Conservation (phyloP, 768 basidiomycete species). For the Phanerochaete carnosa region DNA sequence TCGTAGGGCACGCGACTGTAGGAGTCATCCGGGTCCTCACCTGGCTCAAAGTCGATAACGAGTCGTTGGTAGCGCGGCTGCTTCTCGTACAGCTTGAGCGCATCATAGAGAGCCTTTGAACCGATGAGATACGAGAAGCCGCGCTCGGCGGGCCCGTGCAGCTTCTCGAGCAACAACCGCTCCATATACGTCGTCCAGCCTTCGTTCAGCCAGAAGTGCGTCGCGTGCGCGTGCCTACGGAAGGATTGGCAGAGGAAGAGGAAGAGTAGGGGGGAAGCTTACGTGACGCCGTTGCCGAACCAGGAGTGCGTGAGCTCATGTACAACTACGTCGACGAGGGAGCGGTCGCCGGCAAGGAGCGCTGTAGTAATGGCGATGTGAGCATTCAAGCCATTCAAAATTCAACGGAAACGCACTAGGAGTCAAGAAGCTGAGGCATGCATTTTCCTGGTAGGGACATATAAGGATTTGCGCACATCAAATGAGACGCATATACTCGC, state of each 20-base stretch:
- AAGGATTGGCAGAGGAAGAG: background rate
- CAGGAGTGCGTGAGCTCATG: conserved; percentile 87
- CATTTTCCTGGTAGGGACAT: conserved; percentile 68
- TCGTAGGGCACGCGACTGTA: conserved; percentile 79
- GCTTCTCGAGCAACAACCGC: conserved; percentile 64
- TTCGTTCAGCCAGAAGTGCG: conserved; percentile 89
- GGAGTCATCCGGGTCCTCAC: conserved; percentile 78
- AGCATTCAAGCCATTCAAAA: background rate
- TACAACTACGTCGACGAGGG: conserved; percentile 80
- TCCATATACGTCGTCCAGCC: conserved; percentile 96
- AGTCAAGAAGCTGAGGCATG: conserved; percentile 84
- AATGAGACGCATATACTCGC: conserved; percentile 33
- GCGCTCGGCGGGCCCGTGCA: conserved; percentile 73
- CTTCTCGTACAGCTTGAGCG: conserved; percentile 56
- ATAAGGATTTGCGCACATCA: background rate
- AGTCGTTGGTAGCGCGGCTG: conserved; percentile 77
- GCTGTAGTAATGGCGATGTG: conserved; percentile 37
- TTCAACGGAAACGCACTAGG: conserved; percentile 55
- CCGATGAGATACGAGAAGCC: conserved; percentile 83
- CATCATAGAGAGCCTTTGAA: conserved; percentile 65
- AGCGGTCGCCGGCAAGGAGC: conserved; percentile 82
- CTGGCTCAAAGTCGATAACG: conserved; percentile 67
- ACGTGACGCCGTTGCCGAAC: conserved; percentile 92
- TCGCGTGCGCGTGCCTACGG: conserved; percentile 60
- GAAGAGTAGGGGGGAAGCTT: conserved; percentile 14